phyloP scores from a whole-genome alignment of 1,139 yeast species.

The Scheffersomyces quercinus region DNA sequence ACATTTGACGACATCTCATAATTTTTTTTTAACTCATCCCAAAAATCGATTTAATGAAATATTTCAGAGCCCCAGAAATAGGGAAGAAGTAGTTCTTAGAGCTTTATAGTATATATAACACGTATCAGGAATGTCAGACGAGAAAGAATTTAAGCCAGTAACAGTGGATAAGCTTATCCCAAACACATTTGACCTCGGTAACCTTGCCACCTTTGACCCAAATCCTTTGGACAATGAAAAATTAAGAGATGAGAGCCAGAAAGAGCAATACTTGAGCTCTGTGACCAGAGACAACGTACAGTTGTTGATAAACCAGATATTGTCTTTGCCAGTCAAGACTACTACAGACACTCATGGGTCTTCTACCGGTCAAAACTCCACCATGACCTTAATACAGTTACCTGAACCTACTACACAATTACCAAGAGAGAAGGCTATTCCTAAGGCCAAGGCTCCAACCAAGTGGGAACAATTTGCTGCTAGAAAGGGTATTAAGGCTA shows the following conservation, averaged over 20 bases:
- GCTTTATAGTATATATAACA: too few species aligned
- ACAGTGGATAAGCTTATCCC: constrained; percentile 90
- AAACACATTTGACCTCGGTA: constrained; percentile 81
- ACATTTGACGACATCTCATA: neutral
- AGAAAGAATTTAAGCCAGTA: constrained; percentile 58
- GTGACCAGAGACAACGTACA: constrained; percentile 94
- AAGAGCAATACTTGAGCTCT: constrained; percentile 64
- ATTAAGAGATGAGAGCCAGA: constrained; percentile 49
- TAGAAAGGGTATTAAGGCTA: constrained; percentile 89
- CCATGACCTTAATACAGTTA: constrained; percentile 78
- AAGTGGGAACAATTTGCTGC: constrained; percentile 98
- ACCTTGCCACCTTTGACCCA: constrained; percentile 81
- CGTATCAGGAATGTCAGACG: constrained; percentile 20
- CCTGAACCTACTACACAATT: constrained; percentile 82
- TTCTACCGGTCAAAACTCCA: constrained; percentile 65
- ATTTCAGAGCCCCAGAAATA: too few species aligned
- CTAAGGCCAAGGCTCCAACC: constrained; percentile 88
- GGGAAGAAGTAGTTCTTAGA: too few species aligned
- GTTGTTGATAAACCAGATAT: constrained; percentile 82
- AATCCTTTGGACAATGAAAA: constrained; percentile 72
- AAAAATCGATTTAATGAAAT: neutral
- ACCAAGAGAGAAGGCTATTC: constrained; percentile 95
- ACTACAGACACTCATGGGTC: constrained; percentile 72
- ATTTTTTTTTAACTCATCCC: neutral
- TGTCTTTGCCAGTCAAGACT: constrained; percentile 83